A percentile compares a stretch with the other conserved stretches of the same genome.
phyloP scores from a whole-genome alignment of 106 monocot genomes.

The Chionographis japonica region DNA sequence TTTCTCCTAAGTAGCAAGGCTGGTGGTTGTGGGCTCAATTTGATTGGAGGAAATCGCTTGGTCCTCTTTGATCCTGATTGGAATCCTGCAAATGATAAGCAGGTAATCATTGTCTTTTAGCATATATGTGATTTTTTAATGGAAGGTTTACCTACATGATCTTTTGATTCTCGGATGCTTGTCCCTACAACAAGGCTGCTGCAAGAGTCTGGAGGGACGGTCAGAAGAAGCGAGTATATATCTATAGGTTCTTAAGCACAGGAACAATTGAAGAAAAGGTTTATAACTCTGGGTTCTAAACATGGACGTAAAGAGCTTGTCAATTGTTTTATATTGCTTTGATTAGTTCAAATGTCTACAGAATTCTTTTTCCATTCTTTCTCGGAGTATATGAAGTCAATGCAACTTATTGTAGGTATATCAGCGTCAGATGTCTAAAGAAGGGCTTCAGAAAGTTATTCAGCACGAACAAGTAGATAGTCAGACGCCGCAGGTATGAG shows the following conservation, averaged over 20 bases:
- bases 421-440: constrained; percentile 99
- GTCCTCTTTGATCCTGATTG: constrained; percentile 99
- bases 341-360: neutral
- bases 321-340: neutral
- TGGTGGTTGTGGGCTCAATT: constrained; percentile 98
- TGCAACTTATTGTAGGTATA: constrained; percentile 54
- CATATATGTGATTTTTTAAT: neutral
- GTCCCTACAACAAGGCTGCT: constrained; percentile 57
- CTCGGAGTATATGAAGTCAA: neutral
- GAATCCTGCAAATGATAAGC: constrained; percentile 99
- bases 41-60: constrained; percentile 95
- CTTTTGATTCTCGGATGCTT: neutral
- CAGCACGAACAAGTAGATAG: constrained; percentile 60
- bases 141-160: neutral
- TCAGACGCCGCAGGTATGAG: constrained; percentile 39
- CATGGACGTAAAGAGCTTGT: neutral
- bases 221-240: constrained; percentile 94
- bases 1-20: constrained; percentile 99
- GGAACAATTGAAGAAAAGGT: constrained; percentile 99
- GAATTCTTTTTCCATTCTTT: neutral
- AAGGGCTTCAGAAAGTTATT: constrained; percentile 98
- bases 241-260: constrained; percentile 88
- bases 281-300: neutral
- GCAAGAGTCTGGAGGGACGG: constrained; percentile 99
- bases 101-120: constrained; percentile 31